phyloP scores from a whole-genome alignment of 1,284 basidiomycete genomes.

The Rhodotorula sp. region DNA sequence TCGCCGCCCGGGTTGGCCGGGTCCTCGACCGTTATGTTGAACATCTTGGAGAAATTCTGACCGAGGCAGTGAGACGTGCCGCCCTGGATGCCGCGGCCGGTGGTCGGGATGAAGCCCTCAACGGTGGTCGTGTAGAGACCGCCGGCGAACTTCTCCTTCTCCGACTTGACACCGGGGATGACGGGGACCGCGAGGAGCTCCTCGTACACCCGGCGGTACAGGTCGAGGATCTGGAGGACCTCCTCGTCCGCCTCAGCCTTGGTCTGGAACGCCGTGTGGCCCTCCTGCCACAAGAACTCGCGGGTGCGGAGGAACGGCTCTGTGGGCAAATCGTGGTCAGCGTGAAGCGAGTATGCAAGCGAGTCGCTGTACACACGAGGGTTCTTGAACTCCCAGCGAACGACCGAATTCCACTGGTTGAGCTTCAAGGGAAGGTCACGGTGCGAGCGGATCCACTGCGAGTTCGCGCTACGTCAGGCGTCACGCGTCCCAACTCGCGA shows the following conservation, averaged over 20 bases:
- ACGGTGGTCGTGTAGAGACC: conserved; percentile 97
- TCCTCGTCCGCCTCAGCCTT: conserved; percentile 86
- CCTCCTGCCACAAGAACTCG: conserved; percentile 99
- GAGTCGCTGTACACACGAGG: conserved; percentile 62
- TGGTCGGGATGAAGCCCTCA: conserved; percentile 96
- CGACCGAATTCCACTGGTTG: conserved; percentile 99
- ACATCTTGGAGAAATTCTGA: conserved; percentile 99
- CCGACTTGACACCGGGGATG: conserved; percentile 93
- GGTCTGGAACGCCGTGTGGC: conserved; percentile 91
- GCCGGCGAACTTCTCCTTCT: conserved; percentile 99
- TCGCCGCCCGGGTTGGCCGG: conserved; percentile 62
- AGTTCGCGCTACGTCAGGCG: conserved; percentile 53
- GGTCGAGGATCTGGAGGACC: conserved; percentile 89
- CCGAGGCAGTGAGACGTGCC: conserved; percentile 98
- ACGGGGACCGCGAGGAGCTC: conserved; percentile 97
- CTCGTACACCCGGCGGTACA: conserved; percentile 95
- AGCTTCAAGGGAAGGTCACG: conserved; percentile 95
- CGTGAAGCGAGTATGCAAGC: background rate
- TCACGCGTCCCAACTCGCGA: conserved; percentile 55
- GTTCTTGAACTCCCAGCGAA: conserved; percentile 99
- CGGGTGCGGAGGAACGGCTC: conserved; percentile 98
- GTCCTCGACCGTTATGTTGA: conserved; percentile 96
- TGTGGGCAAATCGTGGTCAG: conserved; percentile 44
- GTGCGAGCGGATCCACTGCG: conserved; percentile 88
- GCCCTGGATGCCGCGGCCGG: conserved; percentile 95